Percentiles rank a stretch among this genome's conserved stretches.
These are phyloP conservation scores for Aspergillus ochraceoroseus DNA, from an alignment of 2,329 filamentous ascomycete genomes.

Conservation along the genomic window DNA sequence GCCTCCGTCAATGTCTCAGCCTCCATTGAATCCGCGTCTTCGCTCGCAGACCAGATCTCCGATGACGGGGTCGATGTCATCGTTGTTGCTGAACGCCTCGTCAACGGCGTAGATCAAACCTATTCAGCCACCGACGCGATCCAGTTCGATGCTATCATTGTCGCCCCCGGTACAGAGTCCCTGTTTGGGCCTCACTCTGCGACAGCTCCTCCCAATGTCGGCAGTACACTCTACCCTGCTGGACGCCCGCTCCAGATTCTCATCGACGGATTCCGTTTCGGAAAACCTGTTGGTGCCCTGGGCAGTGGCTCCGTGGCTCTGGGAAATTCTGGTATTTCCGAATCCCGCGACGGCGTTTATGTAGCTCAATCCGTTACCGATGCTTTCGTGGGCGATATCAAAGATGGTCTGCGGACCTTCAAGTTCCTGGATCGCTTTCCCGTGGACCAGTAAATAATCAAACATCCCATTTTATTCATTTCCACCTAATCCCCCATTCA, in stretches of 20 bases:
- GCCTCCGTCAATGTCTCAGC: constrained; percentile 42
- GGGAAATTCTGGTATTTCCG: constrained; percentile 43
- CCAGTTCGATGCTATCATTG: constrained; percentile 49
- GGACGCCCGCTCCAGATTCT: constrained; percentile 62
- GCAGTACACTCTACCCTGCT: constrained; percentile 60
- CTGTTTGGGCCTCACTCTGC: constrained; percentile 45
- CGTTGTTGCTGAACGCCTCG: constrained; percentile 58
- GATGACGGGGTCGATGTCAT: constrained; percentile 51
- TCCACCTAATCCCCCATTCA: no score
- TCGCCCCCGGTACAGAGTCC: constrained; percentile 51
- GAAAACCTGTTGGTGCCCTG: constrained; percentile 63
- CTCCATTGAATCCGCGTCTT: constrained; percentile 48
- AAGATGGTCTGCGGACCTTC: constrained; percentile 58
- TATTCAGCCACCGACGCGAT: constrained; percentile 60
- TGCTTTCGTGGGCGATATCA: constrained; percentile 46
- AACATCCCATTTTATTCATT: no score
- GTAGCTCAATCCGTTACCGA: constrained; percentile 31
- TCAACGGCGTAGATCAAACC: constrained; percentile 54
- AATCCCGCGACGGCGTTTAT: constrained; percentile 34
- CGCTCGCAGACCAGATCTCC: constrained; percentile 45
- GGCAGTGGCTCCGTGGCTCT: constrained; percentile 46
- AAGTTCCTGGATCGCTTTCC: constrained; percentile 63
- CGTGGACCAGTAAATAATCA: constrained; percentile 47
- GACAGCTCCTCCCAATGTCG: constrained; percentile 27
- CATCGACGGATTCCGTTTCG: constrained; percentile 60